Evolutionary conservation across 306 rosid genomes (phyloP).

Genomic region (Luffa acutangula): DNA sequence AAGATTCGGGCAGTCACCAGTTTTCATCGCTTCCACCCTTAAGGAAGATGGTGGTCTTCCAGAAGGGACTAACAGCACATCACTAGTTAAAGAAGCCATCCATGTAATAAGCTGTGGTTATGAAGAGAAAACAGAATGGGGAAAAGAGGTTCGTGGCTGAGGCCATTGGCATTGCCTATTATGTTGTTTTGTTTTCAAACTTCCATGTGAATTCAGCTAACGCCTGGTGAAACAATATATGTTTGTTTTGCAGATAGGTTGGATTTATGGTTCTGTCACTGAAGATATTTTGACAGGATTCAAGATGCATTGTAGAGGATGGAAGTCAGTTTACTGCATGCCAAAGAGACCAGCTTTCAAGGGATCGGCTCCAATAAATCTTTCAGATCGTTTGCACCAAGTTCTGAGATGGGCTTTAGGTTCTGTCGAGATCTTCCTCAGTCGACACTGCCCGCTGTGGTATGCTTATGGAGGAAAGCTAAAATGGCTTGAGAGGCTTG

Average conservation of each 20-base stretch:
- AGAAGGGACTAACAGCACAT: conserved; percentile 44
- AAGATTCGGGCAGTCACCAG: conserved; percentile 76
- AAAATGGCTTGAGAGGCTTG: conserved; percentile 78
- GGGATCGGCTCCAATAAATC: conserved; percentile 89
- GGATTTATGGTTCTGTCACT: conserved; percentile 93
- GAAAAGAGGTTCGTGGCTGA: conserved; percentile 59
- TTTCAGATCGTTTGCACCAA: conserved; percentile 79
- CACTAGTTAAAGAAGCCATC: conserved; percentile 79
- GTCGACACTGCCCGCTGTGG: conserved; percentile 92
- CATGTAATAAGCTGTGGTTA: conserved; percentile 91
- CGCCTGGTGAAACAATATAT: not conserved
- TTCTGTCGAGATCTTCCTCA: conserved; percentile 77
- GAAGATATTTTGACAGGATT: conserved; percentile 91
- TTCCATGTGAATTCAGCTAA: not conserved
- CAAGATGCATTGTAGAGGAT: conserved; percentile 97
- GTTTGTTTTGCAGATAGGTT: conserved; percentile 63
- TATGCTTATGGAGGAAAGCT: conserved; percentile 82
- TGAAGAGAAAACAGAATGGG: conserved; percentile 98
- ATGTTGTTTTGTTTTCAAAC: not conserved
- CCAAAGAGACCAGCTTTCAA: conserved; percentile 82
- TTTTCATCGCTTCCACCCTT: conserved; percentile 79
- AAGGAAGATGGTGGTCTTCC: conserved; percentile 79
- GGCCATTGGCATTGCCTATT: not conserved
- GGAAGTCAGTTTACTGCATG: conserved; percentile 94
- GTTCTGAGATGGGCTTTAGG: conserved; percentile 82